A percentile compares a stretch with the other conserved stretches of the same genome.
Evolutionary conservation across 2,329 filamentous ascomycete species (phyloP).

Genomic region (Talaromyces rugulosus): DNA sequence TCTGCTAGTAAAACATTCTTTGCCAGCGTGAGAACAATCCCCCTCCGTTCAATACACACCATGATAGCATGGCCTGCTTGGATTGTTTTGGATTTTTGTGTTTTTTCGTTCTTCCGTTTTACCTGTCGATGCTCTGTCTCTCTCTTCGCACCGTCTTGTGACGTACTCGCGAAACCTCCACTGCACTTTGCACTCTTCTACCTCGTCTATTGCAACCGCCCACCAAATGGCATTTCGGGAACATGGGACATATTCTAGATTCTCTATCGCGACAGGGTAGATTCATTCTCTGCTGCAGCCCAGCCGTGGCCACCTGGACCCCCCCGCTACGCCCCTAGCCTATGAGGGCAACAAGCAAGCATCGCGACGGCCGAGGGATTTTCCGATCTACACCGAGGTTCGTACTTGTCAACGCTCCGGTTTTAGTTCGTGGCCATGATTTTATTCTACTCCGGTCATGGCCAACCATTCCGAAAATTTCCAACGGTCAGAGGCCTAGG

Average conservation of each 20-base stretch:
- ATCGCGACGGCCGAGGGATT: not conserved
- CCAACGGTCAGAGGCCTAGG: not conserved
- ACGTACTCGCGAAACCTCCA: not conserved
- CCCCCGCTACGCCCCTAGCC: not conserved
- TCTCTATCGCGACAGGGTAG: not conserved
- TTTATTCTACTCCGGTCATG: not conserved
- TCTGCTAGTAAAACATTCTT: constrained; percentile 33
- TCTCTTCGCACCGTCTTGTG: not conserved
- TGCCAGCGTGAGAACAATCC: constrained; percentile 28
- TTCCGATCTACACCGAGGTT: not conserved
- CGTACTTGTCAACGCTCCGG: not conserved
- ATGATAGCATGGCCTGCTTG: not conserved
- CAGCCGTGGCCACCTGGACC: not conserved
- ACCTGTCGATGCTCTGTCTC: not conserved
- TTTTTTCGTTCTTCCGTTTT: not conserved
- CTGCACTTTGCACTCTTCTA: not conserved
- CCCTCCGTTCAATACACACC: not conserved
- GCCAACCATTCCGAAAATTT: not conserved
- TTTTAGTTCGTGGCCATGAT: not conserved
- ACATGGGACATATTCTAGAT: not conserved
- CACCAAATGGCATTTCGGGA: not conserved
- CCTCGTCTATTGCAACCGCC: not conserved
- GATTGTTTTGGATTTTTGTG: not conserved
- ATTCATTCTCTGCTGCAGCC: not conserved
- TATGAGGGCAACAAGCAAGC: not conserved